Evolutionary conservation across 225 moss, liverwort and hornwort species (phyloP), one percentile per base, ranked within the genome.

Genomic region (Polytrichum commune): DNA sequence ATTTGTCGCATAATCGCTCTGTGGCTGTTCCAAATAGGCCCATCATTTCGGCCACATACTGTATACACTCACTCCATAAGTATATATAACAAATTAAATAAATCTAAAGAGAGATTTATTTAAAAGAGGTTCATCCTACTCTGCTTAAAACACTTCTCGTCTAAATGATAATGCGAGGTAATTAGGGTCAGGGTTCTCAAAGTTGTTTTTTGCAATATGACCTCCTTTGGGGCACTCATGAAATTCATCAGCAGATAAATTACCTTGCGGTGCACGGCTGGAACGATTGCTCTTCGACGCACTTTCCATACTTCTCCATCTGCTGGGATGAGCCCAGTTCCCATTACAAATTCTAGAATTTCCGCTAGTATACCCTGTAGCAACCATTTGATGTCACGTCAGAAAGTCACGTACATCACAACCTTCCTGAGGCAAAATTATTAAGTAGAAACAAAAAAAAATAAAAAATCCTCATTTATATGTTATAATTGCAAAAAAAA

Each of bases 331-430:
- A 95, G 90, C 32, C 94, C 94, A 27, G 83, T 92, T 65, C 94
- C 94, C 94, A 95, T 95, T 10, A 95, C 94, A 75, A 95, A 95
- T 53, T 92, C 94, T n/a, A 95, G 81, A 70, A 95, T 95, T 74
- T 95, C 94, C 64, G 89, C 85, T 66, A 95, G 62, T 61, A 95
- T 90, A 27, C 94, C 94, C 94, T 94, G 84, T 60, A 72, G 56
- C 67, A 70, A 23, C 56, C 19, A 61, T 27, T 29, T 66, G 64
- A 72, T 55, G 53, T 38, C 73, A 81, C 62, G 18, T 53, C 29
- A 35, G 19, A 81, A 27, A 23, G 27, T 66, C 35, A 35, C 35
- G 2, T 13, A 46, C 46, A 46, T 46, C 16, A 46, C 46, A 46
- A 46, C 13, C 46, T 46, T 46, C 46, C 13, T 46, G 46, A 46